Percentiles rank a stretch among this genome's conserved stretches.
phyloP scores from a whole-genome alignment of 208 protist species.

The Wallacemonas rigidus region DNA sequence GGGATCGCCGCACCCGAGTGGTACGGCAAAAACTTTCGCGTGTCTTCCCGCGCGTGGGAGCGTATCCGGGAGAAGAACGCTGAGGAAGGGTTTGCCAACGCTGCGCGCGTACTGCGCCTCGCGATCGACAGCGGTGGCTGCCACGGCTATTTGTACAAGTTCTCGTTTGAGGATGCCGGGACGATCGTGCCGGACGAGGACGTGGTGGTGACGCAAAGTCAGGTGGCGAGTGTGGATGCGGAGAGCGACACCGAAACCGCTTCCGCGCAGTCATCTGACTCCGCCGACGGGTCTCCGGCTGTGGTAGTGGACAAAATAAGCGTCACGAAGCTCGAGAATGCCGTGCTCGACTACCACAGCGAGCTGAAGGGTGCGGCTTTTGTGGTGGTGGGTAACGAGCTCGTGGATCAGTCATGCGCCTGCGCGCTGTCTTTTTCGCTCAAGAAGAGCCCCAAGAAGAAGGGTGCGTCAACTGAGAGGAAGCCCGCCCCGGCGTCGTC shows the following conservation, averaged over 20 bases:
- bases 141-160: slow-evolving; percentile 91
- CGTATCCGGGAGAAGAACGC: slow-evolving; percentile 76
- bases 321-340: slow-evolving; percentile 65
- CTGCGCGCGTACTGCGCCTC: slow-evolving; percentile 73
- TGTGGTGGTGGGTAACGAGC: slow-evolving; percentile 87
- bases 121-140: slow-evolving; percentile 89
- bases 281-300: slow-evolving; percentile 11
- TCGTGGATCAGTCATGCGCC: slow-evolving; percentile 88
- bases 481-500: slow-evolving; percentile 2
- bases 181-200: slow-evolving; percentile 66
- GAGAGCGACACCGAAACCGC: slow-evolving; percentile 16
- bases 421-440: slow-evolving; percentile 92
- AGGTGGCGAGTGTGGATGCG: slow-evolving; percentile 38
- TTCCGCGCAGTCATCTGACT: slow-evolving; percentile 25
- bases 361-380: slow-evolving; percentile 90
- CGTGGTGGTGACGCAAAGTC: slow-evolving; percentile 56
- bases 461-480: neutral
- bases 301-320: slow-evolving; percentile 82
- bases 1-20: slow-evolving; percentile 35
- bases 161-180: slow-evolving; percentile 63
- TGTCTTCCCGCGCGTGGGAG: slow-evolving; percentile 69
- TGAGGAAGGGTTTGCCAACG: slow-evolving; percentile 76
- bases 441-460: slow-evolving; percentile 35
- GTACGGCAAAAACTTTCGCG: slow-evolving; percentile 79
- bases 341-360: slow-evolving; percentile 85